These are phyloP conservation scores for Candida xiaguanensis DNA, from an alignment of 805 yeast species.

Conservation along the genomic window DNA sequence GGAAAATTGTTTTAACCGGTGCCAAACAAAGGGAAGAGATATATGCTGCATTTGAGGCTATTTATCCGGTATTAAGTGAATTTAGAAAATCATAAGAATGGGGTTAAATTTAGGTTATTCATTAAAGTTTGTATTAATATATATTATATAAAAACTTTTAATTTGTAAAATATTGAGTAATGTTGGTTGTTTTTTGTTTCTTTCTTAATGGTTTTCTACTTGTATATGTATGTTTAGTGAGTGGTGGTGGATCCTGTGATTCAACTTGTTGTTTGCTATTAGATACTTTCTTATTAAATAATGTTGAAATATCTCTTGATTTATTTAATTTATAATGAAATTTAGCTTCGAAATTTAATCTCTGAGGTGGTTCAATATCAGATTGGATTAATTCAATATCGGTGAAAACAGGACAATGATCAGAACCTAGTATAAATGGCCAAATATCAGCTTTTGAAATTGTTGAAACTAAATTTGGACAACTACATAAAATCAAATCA, in stretches of 20 bases:
- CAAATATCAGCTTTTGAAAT: constrained; percentile 52
- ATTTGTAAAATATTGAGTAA: not conserved
- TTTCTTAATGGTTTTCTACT: constrained; percentile 4
- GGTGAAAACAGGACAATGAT: constrained; percentile 87
- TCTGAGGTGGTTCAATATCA: not conserved
- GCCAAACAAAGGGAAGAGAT: constrained; percentile 99
- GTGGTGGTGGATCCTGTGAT: constrained; percentile 4
- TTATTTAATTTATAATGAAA: constrained; percentile 38
- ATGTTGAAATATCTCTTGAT: constrained; percentile 29
- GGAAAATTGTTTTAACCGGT: constrained; percentile 96
- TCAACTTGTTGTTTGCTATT: constrained; percentile 7
- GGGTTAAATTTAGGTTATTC: not conserved
- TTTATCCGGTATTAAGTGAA: constrained; percentile 96
- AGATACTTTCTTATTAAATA: constrained; percentile 19
- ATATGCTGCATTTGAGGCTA: constrained; percentile 96
- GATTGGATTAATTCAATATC: constrained; percentile 42
- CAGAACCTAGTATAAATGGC: constrained; percentile 77
- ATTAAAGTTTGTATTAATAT: constrained; percentile 2
- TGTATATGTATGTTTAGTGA: not conserved
- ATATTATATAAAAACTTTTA: too few species aligned
- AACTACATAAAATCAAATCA: constrained; percentile 61
- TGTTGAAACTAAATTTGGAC: constrained; percentile 23
- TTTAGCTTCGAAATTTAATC: constrained; percentile 52
- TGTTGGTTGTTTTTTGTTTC: constrained; percentile 1
- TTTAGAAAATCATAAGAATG: constrained; percentile 78